Evolutionary conservation across 1,284 basidiomycete species (phyloP).

Genomic region (Marasmius fiardii): DNA sequence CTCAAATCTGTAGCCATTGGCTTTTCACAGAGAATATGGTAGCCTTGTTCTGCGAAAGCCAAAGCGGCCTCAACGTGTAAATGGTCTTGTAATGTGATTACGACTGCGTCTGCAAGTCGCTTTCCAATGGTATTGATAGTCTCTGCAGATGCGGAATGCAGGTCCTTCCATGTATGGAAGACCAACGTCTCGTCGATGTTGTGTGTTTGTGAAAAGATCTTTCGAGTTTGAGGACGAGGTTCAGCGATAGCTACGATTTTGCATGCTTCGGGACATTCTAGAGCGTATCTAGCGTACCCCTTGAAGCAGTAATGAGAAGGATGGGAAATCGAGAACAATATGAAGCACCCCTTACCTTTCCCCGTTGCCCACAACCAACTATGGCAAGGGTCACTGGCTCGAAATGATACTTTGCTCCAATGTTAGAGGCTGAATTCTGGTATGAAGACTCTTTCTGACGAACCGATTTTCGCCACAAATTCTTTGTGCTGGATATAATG

Average conservation of each 20-base stretch:
- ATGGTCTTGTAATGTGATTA: constrained; percentile 75
- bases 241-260: constrained; percentile 83
- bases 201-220: constrained; percentile 53
- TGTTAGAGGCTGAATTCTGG: constrained; percentile 14
- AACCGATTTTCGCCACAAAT: constrained; percentile 31
- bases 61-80: constrained; percentile 72
- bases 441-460: constrained; percentile 21
- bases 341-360: constrained; percentile 43
- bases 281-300: constrained; percentile 67
- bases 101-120: constrained; percentile 75
- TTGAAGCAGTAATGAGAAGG: constrained; percentile 24
- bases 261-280: constrained; percentile 56
- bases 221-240: constrained; percentile 65
- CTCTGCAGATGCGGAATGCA: constrained; percentile 65
- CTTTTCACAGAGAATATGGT: constrained; percentile 88
- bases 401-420: constrained; percentile 15
- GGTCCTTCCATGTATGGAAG: constrained; percentile 71
- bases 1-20: constrained; percentile 78
- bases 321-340: neutral
- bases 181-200: constrained; percentile 60
- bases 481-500: constrained; percentile 32
- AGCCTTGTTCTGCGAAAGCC: constrained; percentile 76
- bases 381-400: constrained; percentile 48
- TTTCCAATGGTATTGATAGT: constrained; percentile 57
- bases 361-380: constrained; percentile 81